phyloP scores from a whole-genome alignment of 352 stramenopile species.

The Aphanomyces astaci region DNA sequence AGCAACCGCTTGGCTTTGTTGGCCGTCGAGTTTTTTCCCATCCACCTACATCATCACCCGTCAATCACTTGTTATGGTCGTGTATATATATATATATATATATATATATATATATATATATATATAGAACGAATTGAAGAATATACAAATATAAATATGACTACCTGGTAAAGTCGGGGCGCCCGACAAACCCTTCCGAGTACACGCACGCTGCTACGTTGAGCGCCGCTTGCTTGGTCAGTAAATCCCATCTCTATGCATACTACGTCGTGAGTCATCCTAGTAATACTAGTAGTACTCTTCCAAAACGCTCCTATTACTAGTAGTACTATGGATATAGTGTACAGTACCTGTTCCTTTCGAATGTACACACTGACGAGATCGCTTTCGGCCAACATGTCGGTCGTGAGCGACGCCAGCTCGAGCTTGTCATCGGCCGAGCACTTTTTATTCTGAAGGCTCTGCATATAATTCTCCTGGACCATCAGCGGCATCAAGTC shows the following conservation, averaged over 20 bases:
- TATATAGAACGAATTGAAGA: no score
- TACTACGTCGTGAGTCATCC: slow-evolving; percentile 26
- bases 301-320: no score
- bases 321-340: not conserved
- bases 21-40: slow-evolving; percentile 96
- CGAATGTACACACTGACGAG: slow-evolving; percentile 70
- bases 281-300: no score
- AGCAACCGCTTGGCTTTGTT: slow-evolving; percentile 93
- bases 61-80: no score
- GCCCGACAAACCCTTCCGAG: slow-evolving; percentile 77
- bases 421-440: slow-evolving; percentile 78
- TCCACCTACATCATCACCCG: slow-evolving; percentile 62
- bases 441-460: slow-evolving; percentile 65
- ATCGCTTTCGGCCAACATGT: slow-evolving; percentile 86
- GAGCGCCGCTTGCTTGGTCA: slow-evolving; percentile 87
- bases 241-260: slow-evolving; percentile 91
- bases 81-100: no score
- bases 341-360: slow-evolving; percentile 37
- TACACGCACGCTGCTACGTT: slow-evolving; percentile 83
- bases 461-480: slow-evolving; percentile 85
- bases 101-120: no score
- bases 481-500: slow-evolving; percentile 96
- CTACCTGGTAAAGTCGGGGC: slow-evolving; percentile 84
- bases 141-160: no score
- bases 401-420: slow-evolving; percentile 77